Percentiles rank a stretch among this genome's conserved stretches.
phyloP scores from a whole-genome alignment of 1,284 basidiomycete genomes.

The Austroboletus olivaceoglutinosus region DNA sequence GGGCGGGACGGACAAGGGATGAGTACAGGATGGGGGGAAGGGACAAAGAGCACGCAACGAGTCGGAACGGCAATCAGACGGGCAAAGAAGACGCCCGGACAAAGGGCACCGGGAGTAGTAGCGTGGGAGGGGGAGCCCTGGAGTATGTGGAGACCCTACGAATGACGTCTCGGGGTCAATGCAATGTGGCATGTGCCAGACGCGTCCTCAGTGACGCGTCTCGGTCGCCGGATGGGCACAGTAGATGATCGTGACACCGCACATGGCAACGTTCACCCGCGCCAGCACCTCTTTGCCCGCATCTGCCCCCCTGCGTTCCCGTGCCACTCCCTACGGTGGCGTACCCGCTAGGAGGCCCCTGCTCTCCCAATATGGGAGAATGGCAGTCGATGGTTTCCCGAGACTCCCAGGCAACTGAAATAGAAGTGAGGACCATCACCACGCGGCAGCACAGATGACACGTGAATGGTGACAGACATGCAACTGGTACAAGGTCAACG shows the following conservation, averaged over 20 bases:
- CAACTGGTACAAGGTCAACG: neutral
- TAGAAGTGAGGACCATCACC: conserved; percentile 4
- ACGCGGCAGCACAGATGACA: conserved; percentile 12
- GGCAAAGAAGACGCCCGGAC: conserved; percentile 5
- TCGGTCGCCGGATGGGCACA: conserved; percentile 4
- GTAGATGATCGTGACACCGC: neutral
- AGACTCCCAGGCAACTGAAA: conserved; percentile 14
- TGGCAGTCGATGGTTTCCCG: neutral
- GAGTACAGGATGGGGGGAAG: neutral
- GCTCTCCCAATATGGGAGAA: conserved; percentile 16
- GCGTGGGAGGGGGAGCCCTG: conserved; percentile 23
- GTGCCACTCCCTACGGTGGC: conserved; percentile 8
- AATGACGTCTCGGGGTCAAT: conserved; percentile 22
- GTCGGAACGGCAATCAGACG: conserved; percentile 5
- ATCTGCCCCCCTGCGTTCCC: neutral
- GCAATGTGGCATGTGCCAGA: conserved; percentile 17
- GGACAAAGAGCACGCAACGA: conserved; percentile 3
- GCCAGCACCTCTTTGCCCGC: neutral
- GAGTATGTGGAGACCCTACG: conserved; percentile 10
- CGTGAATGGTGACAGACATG: conserved; percentile 11
- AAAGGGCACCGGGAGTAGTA: conserved; percentile 1
- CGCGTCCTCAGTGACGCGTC: neutral
- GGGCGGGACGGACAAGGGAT: neutral
- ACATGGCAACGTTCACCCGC: neutral
- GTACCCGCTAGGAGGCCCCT: conserved; percentile 6